Evolutionary conservation across 192 early-diverging fungal genomes (phyloP), one percentile per base, ranked within the genome.

Genomic region (Chytriomyces confervae): DNA sequence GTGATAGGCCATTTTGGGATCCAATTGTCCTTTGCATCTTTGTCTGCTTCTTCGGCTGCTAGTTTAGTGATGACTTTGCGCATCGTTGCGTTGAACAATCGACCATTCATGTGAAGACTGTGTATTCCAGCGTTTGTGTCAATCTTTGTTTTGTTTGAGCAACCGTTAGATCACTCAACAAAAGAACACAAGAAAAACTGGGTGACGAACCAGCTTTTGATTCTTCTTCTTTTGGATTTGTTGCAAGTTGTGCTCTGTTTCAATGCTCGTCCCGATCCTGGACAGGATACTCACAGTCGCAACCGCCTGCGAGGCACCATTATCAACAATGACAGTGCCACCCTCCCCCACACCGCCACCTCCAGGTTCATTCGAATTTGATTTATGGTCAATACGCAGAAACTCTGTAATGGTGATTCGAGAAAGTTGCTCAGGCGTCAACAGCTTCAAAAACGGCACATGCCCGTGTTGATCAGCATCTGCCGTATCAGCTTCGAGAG

Each of bases 391-490:
- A 13, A 91, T 77, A 16, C 93, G 88, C 63, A 96, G 61, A 2
- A 95, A 79, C 78, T 95, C 94, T 8, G 94, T 79, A 63, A 98
- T 96, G 18, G 93, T 92, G 62, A 97, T 93, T 4, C 93, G 86
- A 2, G 94, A 89, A 36, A 96, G 82, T 77, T 93, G 93, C 57
- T 92, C 91, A 7, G 93, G 83, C 10, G 87, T 84, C 0, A 94
- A 64, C 18, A 91, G 78, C 67, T 85, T 84, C 46, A 94, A 80
- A 82, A 93, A 92, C 10, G 91, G 91, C 0, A 88, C 88, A 75
- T 90, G 88, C 5, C 69, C 44, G 45, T 84, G 64, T 43, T 92
- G 85, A 50, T 92, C 92, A 46, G 75, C 80, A 50, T 86, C 84
- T 61, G 75, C 72, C 0, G 69, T 62, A n/a, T 48, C 82, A 6